Evolutionary conservation across 441 rosid species (phyloP).

Genomic region (Biscutella laevigata): DNA sequence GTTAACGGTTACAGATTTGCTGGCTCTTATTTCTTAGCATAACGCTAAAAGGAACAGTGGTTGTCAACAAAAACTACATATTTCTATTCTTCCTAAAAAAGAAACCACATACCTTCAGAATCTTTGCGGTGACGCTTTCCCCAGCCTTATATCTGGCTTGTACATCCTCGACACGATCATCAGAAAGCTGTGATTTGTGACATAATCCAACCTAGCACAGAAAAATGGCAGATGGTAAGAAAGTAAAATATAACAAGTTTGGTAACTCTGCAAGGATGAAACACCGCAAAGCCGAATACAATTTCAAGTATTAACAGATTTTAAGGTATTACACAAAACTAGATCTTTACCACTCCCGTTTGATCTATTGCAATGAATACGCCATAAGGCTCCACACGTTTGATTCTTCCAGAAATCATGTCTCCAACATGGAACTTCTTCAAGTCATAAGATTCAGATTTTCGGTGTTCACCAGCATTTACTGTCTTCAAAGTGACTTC

Average conservation of each 20-base stretch:
- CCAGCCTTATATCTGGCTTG: constrained; percentile 61
- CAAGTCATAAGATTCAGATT: constrained; percentile 47
- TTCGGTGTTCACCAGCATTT: constrained; percentile 29
- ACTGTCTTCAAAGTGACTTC: constrained; percentile 75
- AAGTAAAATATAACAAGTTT: neutral
- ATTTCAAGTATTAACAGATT: neutral
- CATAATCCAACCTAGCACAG: constrained; percentile 79
- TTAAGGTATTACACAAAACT: neutral
- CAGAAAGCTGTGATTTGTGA: constrained; percentile 73
- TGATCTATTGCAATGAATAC: constrained; percentile 57
- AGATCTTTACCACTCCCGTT: constrained; percentile 58
- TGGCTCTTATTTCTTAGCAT: neutral
- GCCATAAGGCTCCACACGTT: constrained; percentile 78
- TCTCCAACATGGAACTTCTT: constrained; percentile 55
- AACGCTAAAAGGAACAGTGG: neutral
- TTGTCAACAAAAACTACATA: constrained; percentile 1
- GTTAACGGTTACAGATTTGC: neutral
- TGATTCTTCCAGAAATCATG: constrained; percentile 56
- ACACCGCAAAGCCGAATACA: constrained; percentile 1
- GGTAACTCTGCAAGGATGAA: neutral
- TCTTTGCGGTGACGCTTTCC: constrained; percentile 63
- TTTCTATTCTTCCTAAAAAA: neutral
- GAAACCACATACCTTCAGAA: constrained; percentile 58
- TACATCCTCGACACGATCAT: constrained; percentile 47
- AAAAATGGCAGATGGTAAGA: neutral